These are phyloP conservation scores for Salvia hispanica DNA, from an alignment of 257 asterid species.

Conservation along the genomic window DNA sequence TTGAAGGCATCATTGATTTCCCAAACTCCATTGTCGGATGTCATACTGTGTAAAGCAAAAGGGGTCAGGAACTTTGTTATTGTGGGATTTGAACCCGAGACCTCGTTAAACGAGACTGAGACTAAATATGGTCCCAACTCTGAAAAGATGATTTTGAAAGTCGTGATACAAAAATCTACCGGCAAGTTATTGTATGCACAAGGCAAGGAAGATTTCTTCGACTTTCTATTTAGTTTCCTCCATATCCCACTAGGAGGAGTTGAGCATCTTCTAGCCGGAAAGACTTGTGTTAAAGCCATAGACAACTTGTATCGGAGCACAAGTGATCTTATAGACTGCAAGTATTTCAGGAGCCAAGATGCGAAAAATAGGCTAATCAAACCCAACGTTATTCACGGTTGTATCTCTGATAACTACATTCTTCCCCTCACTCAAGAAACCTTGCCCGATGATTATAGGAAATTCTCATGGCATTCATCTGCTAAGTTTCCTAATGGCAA, in stretches of 20 bases:
- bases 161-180: no score
- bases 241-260: constrained; percentile 29
- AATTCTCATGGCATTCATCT: background rate
- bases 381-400: constrained; percentile 25
- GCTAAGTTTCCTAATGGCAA: constrained; percentile 14
- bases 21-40: background rate
- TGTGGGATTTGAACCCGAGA: no score
- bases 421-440: constrained; percentile 21
- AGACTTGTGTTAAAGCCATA: constrained; percentile 14
- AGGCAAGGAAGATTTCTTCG: no score
- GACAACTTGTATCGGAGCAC: constrained; percentile 31
- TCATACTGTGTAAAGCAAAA: background rate
- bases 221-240: no score
- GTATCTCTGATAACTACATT: constrained; percentile 5
- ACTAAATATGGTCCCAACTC: no score
- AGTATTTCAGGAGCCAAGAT: background rate
- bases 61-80: no score
- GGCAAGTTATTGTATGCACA: no score
- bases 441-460: background rate
- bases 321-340: background rate
- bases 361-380: constrained; percentile 14
- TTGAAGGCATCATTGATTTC: constrained; percentile 17
- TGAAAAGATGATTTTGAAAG: no score
- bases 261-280: constrained; percentile 21
- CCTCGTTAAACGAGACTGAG: no score